A percentile compares a stretch with the other conserved stretches of the same genome.
Evolutionary conservation across 768 basidiomycete genomes (phyloP).

Genomic region (Serpula lacrymans): DNA sequence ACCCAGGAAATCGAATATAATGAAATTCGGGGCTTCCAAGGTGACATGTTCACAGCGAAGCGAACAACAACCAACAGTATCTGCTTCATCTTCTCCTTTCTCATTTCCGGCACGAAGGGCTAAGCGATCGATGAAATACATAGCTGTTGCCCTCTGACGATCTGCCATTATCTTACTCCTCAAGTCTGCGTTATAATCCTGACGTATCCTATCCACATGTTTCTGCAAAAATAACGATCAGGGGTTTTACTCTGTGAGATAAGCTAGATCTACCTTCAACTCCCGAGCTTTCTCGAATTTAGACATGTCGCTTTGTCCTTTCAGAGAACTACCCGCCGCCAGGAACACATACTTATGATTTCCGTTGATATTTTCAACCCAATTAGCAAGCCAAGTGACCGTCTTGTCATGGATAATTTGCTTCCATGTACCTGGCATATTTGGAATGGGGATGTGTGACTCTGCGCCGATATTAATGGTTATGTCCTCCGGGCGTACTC

Average conservation of each 20-base stretch:
- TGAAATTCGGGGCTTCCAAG: conserved; percentile 78
- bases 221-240: conserved; percentile 45
- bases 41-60: conserved; percentile 96
- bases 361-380: conserved; percentile 97
- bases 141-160: conserved; percentile 95
- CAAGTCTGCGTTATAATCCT: conserved; percentile 82
- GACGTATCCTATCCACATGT: conserved; percentile 86
- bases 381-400: conserved; percentile 98
- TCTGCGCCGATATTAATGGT: conserved; percentile 89
- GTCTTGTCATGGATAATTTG: conserved; percentile 87
- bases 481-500: conserved; percentile 93
- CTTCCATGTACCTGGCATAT: conserved; percentile 92
- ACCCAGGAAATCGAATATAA: conserved; percentile 96
- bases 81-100: conserved; percentile 99
- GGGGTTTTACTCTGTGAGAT: not conserved
- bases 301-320: conserved; percentile 95
- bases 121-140: conserved; percentile 97
- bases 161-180: conserved; percentile 91
- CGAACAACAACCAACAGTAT: conserved; percentile 98
- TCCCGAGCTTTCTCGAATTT: conserved; percentile 99
- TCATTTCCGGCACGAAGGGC: conserved; percentile 99
- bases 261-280: conserved; percentile 64
- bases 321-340: conserved; percentile 94
- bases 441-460: conserved; percentile 76
- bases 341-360: conserved; percentile 98